Percentiles rank a stretch among this genome's conserved stretches.
phyloP scores from a whole-genome alignment of 495 filamentous ascomycete genomes.

The Xylaria curta region DNA sequence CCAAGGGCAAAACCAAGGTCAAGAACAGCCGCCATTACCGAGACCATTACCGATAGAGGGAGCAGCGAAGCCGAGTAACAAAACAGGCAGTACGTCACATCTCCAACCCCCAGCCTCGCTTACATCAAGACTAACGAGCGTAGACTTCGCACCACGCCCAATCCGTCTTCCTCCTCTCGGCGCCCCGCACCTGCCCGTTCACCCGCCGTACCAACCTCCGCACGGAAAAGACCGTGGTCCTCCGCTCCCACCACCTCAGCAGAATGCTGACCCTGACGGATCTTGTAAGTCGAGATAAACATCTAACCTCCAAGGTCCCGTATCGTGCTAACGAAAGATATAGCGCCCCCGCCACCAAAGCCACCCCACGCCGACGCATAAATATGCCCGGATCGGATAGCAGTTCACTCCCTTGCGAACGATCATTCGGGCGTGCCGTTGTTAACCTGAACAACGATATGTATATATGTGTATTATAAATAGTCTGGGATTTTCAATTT shows the following conservation, averaged over 20 bases:
- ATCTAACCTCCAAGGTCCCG: background rate
- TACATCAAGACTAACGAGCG: background rate
- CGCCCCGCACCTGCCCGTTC: background rate
- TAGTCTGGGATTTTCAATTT: background rate
- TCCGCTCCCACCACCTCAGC: background rate
- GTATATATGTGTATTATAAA: background rate
- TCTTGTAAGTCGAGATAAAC: background rate
- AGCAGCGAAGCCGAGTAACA: background rate
- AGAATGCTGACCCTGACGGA: background rate
- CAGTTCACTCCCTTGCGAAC: background rate
- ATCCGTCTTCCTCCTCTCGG: background rate
- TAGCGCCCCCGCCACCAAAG: background rate
- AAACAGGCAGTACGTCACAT: background rate
- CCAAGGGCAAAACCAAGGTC: background rate
- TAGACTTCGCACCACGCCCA: background rate
- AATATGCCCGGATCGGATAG: background rate
- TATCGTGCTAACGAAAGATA: background rate
- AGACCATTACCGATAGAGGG: background rate
- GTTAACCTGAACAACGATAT: background rate
- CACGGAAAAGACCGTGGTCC: background rate
- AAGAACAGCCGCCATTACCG: background rate
- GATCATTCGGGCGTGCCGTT: background rate
- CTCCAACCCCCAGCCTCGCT: background rate
- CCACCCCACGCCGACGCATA: background rate
- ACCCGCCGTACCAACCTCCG: background rate